Evolutionary conservation across 2,329 filamentous ascomycete genomes (phyloP), one percentile per base, ranked within the genome.

Genomic region (Thyridium curvatum): DNA sequence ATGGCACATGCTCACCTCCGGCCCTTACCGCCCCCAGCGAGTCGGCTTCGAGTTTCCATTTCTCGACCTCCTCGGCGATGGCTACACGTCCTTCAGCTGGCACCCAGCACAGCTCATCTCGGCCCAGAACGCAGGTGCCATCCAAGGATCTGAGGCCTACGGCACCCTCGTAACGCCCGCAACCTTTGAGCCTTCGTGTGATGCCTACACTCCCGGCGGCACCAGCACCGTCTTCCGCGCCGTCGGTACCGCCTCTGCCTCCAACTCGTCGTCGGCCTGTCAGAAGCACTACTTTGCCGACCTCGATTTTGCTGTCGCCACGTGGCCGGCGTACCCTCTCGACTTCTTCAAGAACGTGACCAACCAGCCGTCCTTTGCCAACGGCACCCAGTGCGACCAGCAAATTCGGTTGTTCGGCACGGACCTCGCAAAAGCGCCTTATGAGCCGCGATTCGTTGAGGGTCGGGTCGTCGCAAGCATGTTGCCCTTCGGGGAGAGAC

Each of bases 361-460:
- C 3, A 77, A 77, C 48, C 74, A 78, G 51, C 71, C 72, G 60
- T 75, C 69, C 1, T 62, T 74, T 9, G 74, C 75, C 34, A 58
- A 58, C 42, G 66, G 73, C 37, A 69, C 62, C 5, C 54, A 54
- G 17, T 60, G 65, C 43, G 53, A 56, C 41, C 58, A 61, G 37
- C 58, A 59, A 51, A 52, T 60, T 34, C 54, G 59, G 12, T 43
- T 61, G 35, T 56, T 58, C 46, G 53, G 55, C 42, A 52, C 51
- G 18, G 48, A 49, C 30, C 45, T 58, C 42, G 53, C 50, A 14
- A 36, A 45, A 18, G 48, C 17, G 29, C 33, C 39, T 21, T 40
- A 47, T 34, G 53, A 48, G 14, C 53, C 57, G 2, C 42, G 41
- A 16, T 30, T 50, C 8, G 56, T 59, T 1, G 36, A 26, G 13